Evolutionary conservation across 306 rosid species (phyloP).

Genomic region (Quercus agrifolia): DNA sequence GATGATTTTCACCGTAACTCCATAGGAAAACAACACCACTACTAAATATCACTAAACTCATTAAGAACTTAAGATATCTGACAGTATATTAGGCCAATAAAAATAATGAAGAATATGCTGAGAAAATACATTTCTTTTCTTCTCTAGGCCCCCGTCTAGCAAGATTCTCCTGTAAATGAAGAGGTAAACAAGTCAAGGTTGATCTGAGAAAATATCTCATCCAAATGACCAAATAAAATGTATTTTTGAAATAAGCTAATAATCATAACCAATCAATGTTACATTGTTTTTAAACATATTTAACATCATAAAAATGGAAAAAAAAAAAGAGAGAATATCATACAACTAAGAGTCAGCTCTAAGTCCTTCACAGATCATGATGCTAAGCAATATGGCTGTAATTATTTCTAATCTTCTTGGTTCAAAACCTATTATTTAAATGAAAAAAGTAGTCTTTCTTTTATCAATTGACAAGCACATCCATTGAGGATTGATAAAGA

Average conservation of each 20-base stretch:
- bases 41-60: neutral
- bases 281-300: neutral
- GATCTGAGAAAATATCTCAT: neutral
- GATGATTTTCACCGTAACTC: neutral
- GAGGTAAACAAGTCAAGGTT: slow-evolving; percentile 23
- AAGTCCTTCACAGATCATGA: neutral
- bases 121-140: slow-evolving; percentile 53
- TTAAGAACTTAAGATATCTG: neutral
- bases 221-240: neutral
- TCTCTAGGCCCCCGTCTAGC: slow-evolving; percentile 38
- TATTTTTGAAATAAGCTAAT: neutral
- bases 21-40: neutral
- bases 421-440: neutral
- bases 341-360: neutral
- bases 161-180: slow-evolving; percentile 49
- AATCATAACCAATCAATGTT: neutral
- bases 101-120: slow-evolving; percentile 6
- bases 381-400: neutral
- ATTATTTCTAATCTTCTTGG: neutral
- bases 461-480: no score
- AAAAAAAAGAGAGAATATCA: neutral
- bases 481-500: no score
- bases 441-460: neutral
- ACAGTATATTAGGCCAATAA: neutral
- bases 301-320: neutral